A percentile compares a stretch with the other conserved stretches of the same genome.
phyloP scores from a whole-genome alignment of 23 red algal genomes.

The Rhodosorus marinus region DNA sequence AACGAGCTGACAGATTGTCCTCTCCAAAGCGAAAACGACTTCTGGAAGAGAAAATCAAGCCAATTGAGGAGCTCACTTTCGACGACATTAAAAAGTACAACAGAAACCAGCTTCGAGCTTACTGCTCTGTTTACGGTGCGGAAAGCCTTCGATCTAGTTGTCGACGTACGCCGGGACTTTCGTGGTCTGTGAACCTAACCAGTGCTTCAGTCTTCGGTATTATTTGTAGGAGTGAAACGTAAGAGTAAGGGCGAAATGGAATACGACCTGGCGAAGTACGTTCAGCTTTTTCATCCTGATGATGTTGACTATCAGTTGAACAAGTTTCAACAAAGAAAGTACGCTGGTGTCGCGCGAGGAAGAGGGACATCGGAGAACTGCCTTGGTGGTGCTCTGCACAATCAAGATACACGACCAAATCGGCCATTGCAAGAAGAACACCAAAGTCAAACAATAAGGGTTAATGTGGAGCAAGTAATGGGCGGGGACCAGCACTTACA shows the following conservation, averaged over 20 bases:
- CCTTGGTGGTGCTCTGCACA: too few relatives aligned
- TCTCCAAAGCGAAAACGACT: background rate
- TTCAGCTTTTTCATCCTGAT: conserved; percentile 46
- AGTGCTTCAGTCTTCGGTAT: too few relatives aligned
- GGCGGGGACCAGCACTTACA: too few relatives aligned
- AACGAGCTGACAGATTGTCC: background rate
- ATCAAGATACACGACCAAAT: too few relatives aligned
- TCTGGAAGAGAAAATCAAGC: conserved; percentile 6
- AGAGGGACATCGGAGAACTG: too few relatives aligned
- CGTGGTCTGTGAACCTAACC: background rate
- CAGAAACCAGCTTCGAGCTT: conserved; percentile 75
- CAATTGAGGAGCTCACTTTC: conserved; percentile 63
- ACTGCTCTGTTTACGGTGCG: conserved; percentile 74
- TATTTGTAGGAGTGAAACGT: conserved; percentile 14
- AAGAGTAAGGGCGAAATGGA: conserved; percentile 89
- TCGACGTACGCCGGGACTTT: background rate
- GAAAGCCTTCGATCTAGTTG: background rate
- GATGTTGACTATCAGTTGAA: conserved; percentile 45
- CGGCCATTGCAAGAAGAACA: too few relatives aligned
- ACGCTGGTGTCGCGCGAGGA: too few relatives aligned
- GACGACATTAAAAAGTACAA: conserved; percentile 67
- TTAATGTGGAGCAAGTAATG: too few relatives aligned
- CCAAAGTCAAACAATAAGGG: too few relatives aligned
- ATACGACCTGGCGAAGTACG: conserved; percentile 45
- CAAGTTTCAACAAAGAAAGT: too few relatives aligned